Evolutionary conservation across 805 yeast genomes (phyloP).

Genomic region (Spencermartinsiella europaea): DNA sequence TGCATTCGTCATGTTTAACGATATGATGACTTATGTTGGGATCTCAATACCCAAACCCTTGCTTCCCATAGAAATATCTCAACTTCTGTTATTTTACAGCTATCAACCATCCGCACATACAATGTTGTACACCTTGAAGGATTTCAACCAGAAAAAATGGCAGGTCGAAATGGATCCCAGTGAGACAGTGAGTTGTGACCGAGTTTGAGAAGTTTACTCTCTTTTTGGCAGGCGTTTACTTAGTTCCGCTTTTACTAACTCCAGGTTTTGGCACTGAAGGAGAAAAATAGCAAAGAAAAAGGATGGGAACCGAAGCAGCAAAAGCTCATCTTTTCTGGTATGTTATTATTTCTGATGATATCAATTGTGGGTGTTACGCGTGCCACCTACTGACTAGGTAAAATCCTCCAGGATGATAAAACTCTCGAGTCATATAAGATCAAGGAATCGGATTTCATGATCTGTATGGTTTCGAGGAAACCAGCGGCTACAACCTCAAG

Average conservation of each 20-base stretch:
- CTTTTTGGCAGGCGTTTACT: not conserved
- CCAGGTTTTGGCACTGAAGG: slow-evolving; percentile 18
- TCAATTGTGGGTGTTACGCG: not conserved
- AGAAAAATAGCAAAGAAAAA: slow-evolving; percentile 59
- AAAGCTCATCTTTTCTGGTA: slow-evolving; percentile 85
- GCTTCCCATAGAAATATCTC: no score
- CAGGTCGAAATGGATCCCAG: slow-evolving; percentile 67
- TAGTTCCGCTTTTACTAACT: not conserved
- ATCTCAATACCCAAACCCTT: no score
- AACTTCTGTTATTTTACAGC: no score
- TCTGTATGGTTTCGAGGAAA: slow-evolving; percentile 76
- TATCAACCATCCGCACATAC: not conserved
- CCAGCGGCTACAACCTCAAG: slow-evolving; percentile 24
- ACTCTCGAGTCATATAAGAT: slow-evolving; percentile 66
- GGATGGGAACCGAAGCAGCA: slow-evolving; percentile 67
- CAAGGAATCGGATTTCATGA: slow-evolving; percentile 78
- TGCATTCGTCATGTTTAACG: no score
- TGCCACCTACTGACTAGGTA: slow-evolving; percentile 38
- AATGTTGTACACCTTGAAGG: slow-evolving; percentile 82
- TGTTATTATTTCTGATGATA: slow-evolving; percentile 16
- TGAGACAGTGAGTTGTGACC: slow-evolving; percentile 52
- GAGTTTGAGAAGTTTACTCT: not conserved
- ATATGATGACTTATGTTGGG: no score
- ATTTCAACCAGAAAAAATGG: slow-evolving; percentile 87
- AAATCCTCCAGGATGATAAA: slow-evolving; percentile 80